Evolutionary conservation across 202 grass and related monocot species (phyloP), one percentile per base, ranked within the genome.

Genomic region (Schoenoplectus tabernaemontani): DNA sequence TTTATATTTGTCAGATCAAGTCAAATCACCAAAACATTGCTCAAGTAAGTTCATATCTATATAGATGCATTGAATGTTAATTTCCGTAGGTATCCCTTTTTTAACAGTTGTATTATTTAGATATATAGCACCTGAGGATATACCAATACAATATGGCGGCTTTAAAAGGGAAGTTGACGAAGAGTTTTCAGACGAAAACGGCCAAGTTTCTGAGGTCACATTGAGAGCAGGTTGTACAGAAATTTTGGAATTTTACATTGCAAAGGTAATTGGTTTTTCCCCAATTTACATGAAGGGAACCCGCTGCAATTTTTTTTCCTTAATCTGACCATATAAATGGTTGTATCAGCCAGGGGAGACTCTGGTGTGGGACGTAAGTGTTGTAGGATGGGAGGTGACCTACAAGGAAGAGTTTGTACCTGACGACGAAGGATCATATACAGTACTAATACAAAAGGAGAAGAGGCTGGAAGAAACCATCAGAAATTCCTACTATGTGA

Each of bases 351-450:
- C n/a, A n/a, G 82, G 82, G 59, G 36, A 84, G 46, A 87, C 86
- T n/a, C n/a, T 77, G 16, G 47, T 87, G 7, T 87, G 86, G 86
- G 86, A 87, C 54, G 0, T 84, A 4, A 59, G 58, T 13, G 82
- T 81, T 1, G 82, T 87, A 60, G 86, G 86, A 81, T 84, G 81
- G 82, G 86, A 87, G 36, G 82, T 87, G 9, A 81, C 0, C 86
- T 87, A 84, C 82, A 87, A 67, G 81, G 82, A 84, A 71, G 82
- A 87, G 82, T 87, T 87, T 57, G 78, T 87, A 32, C 86, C 86
- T 1, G 86, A 87, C n/a, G 86, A 87, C 58, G 82, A 84, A 81
- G 86, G 86, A 38, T 87, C 82, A 17, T 87, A 87, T 44, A 81
- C 9, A 50, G 68, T 87, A 26, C 53, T 87, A 44, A 87, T 87